Evolutionary conservation across 2,329 filamentous ascomycete genomes (phyloP).

Genomic region (Apiospora malaysiana): DNA sequence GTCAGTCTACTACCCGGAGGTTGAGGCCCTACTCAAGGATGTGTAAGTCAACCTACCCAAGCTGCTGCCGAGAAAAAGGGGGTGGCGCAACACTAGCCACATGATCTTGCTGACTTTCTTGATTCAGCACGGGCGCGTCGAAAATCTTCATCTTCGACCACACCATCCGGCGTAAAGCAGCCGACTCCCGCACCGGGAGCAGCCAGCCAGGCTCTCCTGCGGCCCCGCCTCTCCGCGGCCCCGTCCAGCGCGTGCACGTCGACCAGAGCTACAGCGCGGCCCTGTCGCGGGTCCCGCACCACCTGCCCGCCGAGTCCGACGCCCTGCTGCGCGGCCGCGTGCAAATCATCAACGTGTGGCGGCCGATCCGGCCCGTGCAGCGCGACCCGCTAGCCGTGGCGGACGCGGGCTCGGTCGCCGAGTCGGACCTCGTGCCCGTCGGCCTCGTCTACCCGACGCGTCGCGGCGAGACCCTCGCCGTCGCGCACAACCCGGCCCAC

Average conservation of each 20-base stretch:
- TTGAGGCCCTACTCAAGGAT: slow-evolving; percentile 70
- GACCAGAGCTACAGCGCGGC: slow-evolving; percentile 56
- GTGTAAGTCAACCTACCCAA: slow-evolving; percentile 47
- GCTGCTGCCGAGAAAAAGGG: not conserved
- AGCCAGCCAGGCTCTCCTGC: slow-evolving; percentile 3
- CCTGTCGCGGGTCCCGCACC: slow-evolving; percentile 44
- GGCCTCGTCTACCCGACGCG: slow-evolving; percentile 55
- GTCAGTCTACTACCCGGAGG: slow-evolving; percentile 73
- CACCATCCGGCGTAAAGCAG: not conserved
- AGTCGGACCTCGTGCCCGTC: slow-evolving; percentile 53
- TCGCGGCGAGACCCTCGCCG: slow-evolving; percentile 51
- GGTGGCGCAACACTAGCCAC: not conserved
- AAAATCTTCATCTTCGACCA: slow-evolving; percentile 45
- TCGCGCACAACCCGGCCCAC: slow-evolving; percentile 46
- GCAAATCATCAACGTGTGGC: slow-evolving; percentile 60
- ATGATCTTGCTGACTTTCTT: slow-evolving; percentile 20
- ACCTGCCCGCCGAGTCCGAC: slow-evolving; percentile 48
- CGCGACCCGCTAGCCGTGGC: slow-evolving; percentile 59
- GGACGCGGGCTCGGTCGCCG: slow-evolving; percentile 52
- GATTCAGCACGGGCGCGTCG: slow-evolving; percentile 54
- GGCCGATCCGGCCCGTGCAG: slow-evolving; percentile 52
- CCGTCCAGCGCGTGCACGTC: slow-evolving; percentile 58
- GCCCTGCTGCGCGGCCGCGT: slow-evolving; percentile 48
- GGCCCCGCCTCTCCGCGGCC: slow-evolving; percentile 35
- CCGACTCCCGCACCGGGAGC: slow-evolving; percentile 44